These are phyloP conservation scores for Papiliotrema flavescens DNA, from an alignment of 1,284 basidiomycete species.

Conservation along the genomic window DNA sequence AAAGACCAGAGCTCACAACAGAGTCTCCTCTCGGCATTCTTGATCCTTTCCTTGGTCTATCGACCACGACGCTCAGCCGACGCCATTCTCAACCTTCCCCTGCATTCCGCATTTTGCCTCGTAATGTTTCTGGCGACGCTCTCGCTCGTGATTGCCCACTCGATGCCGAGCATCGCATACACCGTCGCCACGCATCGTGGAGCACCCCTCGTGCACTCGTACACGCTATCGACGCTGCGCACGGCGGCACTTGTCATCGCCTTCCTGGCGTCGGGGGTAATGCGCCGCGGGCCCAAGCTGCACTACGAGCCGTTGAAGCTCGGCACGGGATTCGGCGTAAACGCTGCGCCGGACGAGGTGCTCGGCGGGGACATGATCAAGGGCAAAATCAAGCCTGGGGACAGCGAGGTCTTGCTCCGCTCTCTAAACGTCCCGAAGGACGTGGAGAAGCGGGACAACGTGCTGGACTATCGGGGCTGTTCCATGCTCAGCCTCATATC, in stretches of 20 bases:
- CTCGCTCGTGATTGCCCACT: conserved; percentile 19
- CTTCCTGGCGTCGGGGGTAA: conserved; percentile 23
- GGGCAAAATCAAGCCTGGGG: conserved; percentile 11
- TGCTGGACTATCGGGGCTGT: conserved; percentile 41
- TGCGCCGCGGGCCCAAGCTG: conserved; percentile 40
- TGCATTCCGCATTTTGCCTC: conserved; percentile 17
- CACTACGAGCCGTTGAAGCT: conserved; percentile 30
- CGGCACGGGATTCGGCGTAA: conserved; percentile 38
- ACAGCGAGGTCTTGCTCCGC: background rate
- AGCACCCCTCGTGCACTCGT: conserved; percentile 7
- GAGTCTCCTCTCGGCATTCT: background rate
- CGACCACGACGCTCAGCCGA: background rate
- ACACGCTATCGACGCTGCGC: conserved; percentile 7
- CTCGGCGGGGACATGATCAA: conserved; percentile 2
- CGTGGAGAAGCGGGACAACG: conserved; percentile 19
- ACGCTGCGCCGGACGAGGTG: conserved; percentile 3
- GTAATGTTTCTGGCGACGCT: conserved; percentile 16
- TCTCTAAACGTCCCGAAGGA: background rate
- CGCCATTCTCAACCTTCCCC: conserved; percentile 2
- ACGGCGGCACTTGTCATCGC: conserved; percentile 6
- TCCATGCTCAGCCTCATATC: conserved; percentile 41
- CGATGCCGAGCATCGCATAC: conserved; percentile 29
- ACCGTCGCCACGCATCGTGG: conserved; percentile 19
- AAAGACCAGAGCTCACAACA: background rate
- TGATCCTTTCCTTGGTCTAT: background rate